Conservation (phyloP, 2,329 filamentous ascomycete genomes). For the Periconia sp. region DNA sequence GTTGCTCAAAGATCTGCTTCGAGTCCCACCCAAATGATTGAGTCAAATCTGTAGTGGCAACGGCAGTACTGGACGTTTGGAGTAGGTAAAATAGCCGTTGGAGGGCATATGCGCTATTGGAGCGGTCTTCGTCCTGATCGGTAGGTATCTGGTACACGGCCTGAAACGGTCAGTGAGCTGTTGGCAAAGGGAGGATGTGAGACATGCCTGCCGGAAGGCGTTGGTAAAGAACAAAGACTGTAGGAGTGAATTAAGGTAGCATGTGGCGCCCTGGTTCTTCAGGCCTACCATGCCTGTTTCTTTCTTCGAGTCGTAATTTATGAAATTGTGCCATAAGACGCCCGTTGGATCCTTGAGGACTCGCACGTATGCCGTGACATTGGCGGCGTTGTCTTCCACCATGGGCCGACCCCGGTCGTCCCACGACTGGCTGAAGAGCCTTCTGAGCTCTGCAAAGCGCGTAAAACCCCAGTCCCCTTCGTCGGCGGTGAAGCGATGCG, state of each 20-base stretch:
- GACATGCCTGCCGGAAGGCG: slow-evolving; percentile 82
- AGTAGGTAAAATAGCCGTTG: slow-evolving; percentile 95
- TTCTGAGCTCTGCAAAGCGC: slow-evolving; percentile 87
- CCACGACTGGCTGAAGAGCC: slow-evolving; percentile 81
- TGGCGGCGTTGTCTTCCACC: slow-evolving; percentile 76
- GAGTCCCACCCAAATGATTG: slow-evolving; percentile 99
- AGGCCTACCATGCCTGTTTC: slow-evolving; percentile 96
- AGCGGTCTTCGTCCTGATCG: slow-evolving; percentile 77
- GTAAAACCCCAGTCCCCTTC: slow-evolving; percentile 99
- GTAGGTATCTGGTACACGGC: slow-evolving; percentile 98
- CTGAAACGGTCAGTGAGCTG: slow-evolving; percentile 51
- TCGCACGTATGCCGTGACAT: slow-evolving; percentile 82
- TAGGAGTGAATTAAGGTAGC: slow-evolving; percentile 59
- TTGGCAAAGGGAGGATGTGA: background rate
- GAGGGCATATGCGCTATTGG: slow-evolving; percentile 90
- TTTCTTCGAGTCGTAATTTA: slow-evolving; percentile 98
- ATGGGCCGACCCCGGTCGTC: slow-evolving; percentile 73
- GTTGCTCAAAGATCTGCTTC: slow-evolving; percentile 96
- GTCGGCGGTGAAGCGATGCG: slow-evolving; percentile 93
- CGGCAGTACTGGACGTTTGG: slow-evolving; percentile 82
- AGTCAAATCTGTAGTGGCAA: slow-evolving; percentile 90
- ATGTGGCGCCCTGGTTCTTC: slow-evolving; percentile 88
- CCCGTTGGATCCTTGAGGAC: slow-evolving; percentile 87
- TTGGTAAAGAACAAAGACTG: slow-evolving; percentile 65
- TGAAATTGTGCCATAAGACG: slow-evolving; percentile 88